These are phyloP conservation scores for Phytophthora palmivora DNA, from an alignment of 352 stramenopile species.

Conservation along the genomic window DNA sequence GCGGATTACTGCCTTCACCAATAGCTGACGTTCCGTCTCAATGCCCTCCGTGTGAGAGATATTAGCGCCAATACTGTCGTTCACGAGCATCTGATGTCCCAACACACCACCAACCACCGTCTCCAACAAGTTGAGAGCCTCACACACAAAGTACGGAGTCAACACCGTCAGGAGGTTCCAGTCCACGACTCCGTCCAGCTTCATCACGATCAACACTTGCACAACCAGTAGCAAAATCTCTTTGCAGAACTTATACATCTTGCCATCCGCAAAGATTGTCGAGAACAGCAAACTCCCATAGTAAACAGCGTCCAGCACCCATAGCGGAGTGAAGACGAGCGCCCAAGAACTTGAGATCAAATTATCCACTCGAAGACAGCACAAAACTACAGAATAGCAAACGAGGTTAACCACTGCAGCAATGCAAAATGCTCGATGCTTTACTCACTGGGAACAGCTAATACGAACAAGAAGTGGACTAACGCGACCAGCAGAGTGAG, in stretches of 20 bases:
- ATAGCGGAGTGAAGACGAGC: constrained; percentile 28
- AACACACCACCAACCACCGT: constrained; percentile 53
- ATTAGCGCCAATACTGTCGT: constrained; percentile 58
- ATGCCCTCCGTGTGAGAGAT: constrained; percentile 62
- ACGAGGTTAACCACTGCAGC: not conserved
- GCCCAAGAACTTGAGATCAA: constrained; percentile 31
- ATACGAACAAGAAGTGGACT: constrained; percentile 28
- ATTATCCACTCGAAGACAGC: constrained; percentile 33
- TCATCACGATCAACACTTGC: constrained; percentile 83
- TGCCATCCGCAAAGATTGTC: constrained; percentile 27
- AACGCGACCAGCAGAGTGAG: constrained; percentile 34
- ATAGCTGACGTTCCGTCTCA: constrained; percentile 49
- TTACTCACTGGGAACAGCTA: constrained; percentile 31
- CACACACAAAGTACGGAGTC: constrained; percentile 74
- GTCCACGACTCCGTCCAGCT: constrained; percentile 63
- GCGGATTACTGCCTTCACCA: constrained; percentile 47
- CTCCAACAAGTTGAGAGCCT: constrained; percentile 73
- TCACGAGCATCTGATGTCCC: constrained; percentile 64
- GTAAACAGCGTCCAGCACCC: constrained; percentile 39
- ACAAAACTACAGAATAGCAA: constrained; percentile 27
- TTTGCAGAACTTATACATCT: constrained; percentile 53
- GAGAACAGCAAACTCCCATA: constrained; percentile 31
- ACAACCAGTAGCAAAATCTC: constrained; percentile 65
- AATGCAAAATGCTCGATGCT: not conserved
- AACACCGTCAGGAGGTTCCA: constrained; percentile 71